Evolutionary conservation across 148 eudicot genomes (phyloP).

Genomic region (Rhododendron griersonianum): DNA sequence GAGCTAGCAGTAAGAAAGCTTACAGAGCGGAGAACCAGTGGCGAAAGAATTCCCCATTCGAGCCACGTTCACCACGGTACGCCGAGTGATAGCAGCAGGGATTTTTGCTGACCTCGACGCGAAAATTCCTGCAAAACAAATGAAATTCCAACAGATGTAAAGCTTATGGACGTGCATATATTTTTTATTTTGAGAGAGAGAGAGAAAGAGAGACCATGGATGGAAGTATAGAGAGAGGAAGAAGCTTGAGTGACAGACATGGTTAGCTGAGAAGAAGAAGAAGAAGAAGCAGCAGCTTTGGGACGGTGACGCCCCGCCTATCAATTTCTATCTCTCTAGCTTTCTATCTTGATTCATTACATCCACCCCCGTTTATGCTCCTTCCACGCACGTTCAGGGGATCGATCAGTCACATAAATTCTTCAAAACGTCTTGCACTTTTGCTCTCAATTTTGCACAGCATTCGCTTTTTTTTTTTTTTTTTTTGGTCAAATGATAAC

Average conservation of each 20-base stretch:
- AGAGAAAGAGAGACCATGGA: slow-evolving; percentile 19
- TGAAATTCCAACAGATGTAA: not conserved
- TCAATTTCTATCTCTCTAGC: slow-evolving; percentile 11
- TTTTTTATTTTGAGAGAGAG: too few species aligned
- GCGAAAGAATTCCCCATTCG: slow-evolving; percentile 36
- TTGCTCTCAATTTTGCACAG: too few species aligned
- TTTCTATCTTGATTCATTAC: not conserved
- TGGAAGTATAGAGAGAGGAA: slow-evolving; percentile 41
- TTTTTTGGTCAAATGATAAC: too few species aligned
- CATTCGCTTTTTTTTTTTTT: too few species aligned
- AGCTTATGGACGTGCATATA: not conserved
- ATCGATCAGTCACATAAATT: too few species aligned
- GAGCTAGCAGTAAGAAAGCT: not conserved
- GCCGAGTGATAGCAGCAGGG: slow-evolving; percentile 12
- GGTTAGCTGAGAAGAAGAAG: not conserved
- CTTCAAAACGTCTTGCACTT: too few species aligned
- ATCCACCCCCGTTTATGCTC: not conserved
- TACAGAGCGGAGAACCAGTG: slow-evolving; percentile 59
- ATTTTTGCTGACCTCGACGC: slow-evolving; percentile 15
- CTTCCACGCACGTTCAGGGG: not conserved
- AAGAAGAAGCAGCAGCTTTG: not conserved
- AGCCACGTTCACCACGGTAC: slow-evolving; percentile 11
- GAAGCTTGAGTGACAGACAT: slow-evolving; percentile 55
- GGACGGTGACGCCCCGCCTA: not conserved
- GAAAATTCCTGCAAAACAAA: slow-evolving; percentile 25